Conservation (phyloP, 2,329 filamentous ascomycete genomes). For the Ascochyta viciae-villosae region DNA sequence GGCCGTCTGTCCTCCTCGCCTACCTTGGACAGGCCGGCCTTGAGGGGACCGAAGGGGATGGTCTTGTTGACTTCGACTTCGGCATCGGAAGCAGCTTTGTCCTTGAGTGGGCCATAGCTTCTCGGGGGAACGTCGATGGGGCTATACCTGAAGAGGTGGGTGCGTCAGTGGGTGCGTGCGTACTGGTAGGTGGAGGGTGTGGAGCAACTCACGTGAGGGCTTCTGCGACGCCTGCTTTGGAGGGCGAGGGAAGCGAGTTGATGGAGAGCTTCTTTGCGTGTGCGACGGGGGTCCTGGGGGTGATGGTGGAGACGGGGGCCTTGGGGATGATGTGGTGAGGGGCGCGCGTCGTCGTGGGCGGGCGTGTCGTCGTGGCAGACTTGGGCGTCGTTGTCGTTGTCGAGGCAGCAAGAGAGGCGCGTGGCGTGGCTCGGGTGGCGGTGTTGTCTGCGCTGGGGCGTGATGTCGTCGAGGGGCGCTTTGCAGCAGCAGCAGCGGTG, state of each 20-base stretch:
- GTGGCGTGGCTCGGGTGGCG: conserved; percentile 34
- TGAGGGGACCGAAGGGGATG: conserved; percentile 34
- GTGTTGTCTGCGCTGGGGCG: conserved; percentile 34
- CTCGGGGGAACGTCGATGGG: conserved; percentile 33
- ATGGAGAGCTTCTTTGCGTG: conserved; percentile 44
- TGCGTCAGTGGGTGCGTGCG: conserved; percentile 1
- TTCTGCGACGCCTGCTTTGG: conserved; percentile 18
- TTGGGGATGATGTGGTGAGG: conserved; percentile 29
- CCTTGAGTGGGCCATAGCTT: conserved; percentile 36
- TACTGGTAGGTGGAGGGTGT: neutral
- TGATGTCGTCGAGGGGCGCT: conserved; percentile 39
- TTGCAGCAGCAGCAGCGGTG: conserved; percentile 31
- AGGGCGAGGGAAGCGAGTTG: conserved; percentile 15
- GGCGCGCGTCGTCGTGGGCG: conserved; percentile 29
- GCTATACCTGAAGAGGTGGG: conserved; percentile 23
- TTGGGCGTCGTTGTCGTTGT: conserved; percentile 11
- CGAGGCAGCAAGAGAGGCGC: conserved; percentile 37
- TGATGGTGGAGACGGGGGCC: conserved; percentile 23
- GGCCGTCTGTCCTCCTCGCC: conserved; percentile 38
- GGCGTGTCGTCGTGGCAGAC: conserved; percentile 26
- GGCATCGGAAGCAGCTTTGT: conserved; percentile 47
- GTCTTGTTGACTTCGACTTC: conserved; percentile 41
- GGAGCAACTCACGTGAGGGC: neutral
- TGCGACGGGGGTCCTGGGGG: conserved; percentile 23
- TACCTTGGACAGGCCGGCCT: conserved; percentile 40